phyloP scores from a whole-genome alignment of 805 yeast species.

The Clavispora asparagi region DNA sequence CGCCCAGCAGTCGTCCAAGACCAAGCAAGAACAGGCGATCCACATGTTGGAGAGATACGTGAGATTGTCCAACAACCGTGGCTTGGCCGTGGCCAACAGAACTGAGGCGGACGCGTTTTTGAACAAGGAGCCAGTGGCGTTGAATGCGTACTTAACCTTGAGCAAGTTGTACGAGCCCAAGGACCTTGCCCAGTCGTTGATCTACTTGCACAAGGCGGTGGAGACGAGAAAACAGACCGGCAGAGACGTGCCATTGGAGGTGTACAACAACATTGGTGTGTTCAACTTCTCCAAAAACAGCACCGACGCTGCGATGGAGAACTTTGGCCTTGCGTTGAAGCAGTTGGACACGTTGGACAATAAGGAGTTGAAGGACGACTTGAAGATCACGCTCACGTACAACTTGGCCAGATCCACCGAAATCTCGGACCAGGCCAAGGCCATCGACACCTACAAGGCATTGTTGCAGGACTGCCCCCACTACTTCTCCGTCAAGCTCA shows the following conservation, averaged over 20 bases:
- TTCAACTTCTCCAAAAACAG: constrained; percentile 66
- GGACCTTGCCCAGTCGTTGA: constrained; percentile 63
- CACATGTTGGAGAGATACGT: constrained; percentile 65
- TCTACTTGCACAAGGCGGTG: constrained; percentile 55
- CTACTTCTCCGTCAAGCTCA: constrained; percentile 69
- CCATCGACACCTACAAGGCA: constrained; percentile 46
- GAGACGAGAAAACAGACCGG: constrained; percentile 41
- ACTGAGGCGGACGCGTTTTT: constrained; percentile 19
- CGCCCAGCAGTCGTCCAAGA: constrained; percentile 42
- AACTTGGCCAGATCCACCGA: constrained; percentile 78
- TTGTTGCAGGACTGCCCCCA: constrained; percentile 60
- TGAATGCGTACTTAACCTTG: constrained; percentile 63
- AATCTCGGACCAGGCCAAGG: constrained; percentile 26
- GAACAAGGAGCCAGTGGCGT: constrained; percentile 50
- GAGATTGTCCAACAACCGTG: constrained; percentile 50
- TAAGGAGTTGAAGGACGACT: constrained; percentile 26
- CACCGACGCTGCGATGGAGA: constrained; percentile 49
- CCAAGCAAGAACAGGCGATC: constrained; percentile 51
- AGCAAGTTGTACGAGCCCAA: constrained; percentile 65
- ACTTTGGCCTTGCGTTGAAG: constrained; percentile 48
- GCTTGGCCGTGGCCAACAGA: constrained; percentile 20
- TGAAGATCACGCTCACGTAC: constrained; percentile 37
- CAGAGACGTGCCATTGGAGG: constrained; percentile 49
- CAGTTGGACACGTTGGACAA: constrained; percentile 26
- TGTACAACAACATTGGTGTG: constrained; percentile 82